phyloP scores from a whole-genome alignment of 257 asterid genomes.

The Petunia secreta region DNA sequence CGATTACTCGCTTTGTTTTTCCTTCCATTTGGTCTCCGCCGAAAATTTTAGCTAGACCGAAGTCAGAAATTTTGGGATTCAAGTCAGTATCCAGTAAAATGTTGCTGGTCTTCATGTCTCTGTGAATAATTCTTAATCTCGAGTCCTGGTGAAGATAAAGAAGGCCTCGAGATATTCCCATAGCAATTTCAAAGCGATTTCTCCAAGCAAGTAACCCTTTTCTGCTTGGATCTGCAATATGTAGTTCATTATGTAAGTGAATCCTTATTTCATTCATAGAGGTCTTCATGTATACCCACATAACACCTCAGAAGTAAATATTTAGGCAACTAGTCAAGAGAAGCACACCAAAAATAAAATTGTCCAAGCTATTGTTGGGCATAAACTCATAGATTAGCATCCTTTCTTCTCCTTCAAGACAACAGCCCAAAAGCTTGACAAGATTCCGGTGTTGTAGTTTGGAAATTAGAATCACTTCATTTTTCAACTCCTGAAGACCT shows the following conservation, averaged over 20 bases:
- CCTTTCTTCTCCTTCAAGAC: constrained; percentile 43
- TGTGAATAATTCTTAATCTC: constrained; percentile 31
- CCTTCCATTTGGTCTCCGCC: constrained; percentile 32
- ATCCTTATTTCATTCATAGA: neutral
- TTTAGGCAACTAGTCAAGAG: neutral
- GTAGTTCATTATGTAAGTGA: neutral
- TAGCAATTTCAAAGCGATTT: constrained; percentile 30
- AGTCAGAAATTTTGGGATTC: constrained; percentile 37
- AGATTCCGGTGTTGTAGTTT: constrained; percentile 54
- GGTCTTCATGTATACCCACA: too few relatives aligned
- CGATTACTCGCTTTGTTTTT: constrained; percentile 30
- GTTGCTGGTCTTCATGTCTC: constrained; percentile 40
- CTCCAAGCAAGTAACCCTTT: constrained; percentile 31
- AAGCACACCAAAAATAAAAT: constrained; percentile 43
- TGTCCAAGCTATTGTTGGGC: constrained; percentile 43
- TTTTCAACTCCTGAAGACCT: constrained; percentile 38
- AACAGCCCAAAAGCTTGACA: constrained; percentile 48
- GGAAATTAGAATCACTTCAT: constrained; percentile 41
- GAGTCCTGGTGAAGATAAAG: constrained; percentile 45
- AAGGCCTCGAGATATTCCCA: constrained; percentile 41
- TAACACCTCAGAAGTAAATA: neutral
- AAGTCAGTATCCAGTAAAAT: constrained; percentile 31
- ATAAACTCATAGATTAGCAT: constrained; percentile 49
- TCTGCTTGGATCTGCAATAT: constrained; percentile 26
- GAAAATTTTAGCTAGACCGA: constrained; percentile 32